Conservation (phyloP, 2,329 filamentous ascomycete genomes). For the Calonectria fujianensis region DNA sequence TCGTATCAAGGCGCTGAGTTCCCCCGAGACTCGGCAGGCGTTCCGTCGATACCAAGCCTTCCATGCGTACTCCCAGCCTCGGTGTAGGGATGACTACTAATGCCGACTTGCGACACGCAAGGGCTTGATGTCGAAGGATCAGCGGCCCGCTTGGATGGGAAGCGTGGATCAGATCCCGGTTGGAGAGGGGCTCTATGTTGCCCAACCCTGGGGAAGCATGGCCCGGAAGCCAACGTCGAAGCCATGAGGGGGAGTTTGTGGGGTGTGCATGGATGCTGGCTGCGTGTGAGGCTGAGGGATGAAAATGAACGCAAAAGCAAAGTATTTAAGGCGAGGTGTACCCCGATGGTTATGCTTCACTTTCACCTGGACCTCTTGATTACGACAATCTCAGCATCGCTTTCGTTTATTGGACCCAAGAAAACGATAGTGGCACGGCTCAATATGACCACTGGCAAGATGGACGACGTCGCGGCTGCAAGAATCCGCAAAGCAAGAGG, state of each 20-base stretch:
- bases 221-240: slow-evolving; percentile 10
- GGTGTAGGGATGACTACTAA: slow-evolving; percentile 25
- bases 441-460: slow-evolving; percentile 56
- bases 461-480: slow-evolving; percentile 65
- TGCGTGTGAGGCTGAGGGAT: slow-evolving; percentile 37
- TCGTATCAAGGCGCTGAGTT: neutral
- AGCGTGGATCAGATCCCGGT: slow-evolving; percentile 29
- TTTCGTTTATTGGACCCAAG: neutral
- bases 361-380: neutral
- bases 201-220: slow-evolving; percentile 26
- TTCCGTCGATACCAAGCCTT: neutral
- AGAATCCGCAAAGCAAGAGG: slow-evolving; percentile 65
- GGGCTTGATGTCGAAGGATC: slow-evolving; percentile 24
- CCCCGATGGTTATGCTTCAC: neutral
- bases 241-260: slow-evolving; percentile 16
- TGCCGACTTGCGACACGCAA: slow-evolving; percentile 32
- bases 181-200: slow-evolving; percentile 21
- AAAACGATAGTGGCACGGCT: neutral
- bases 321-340: slow-evolving; percentile 20
- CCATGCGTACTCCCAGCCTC: slow-evolving; percentile 1
- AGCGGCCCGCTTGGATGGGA: slow-evolving; percentile 34
- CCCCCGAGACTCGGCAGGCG: slow-evolving; percentile 1
- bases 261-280: slow-evolving; percentile 31
- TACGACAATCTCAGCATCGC: neutral
- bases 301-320: slow-evolving; percentile 28